Evolutionary conservation across 2,329 filamentous ascomycete species (phyloP), one percentile per base, ranked within the genome.

Genomic region (Piedraia hortae): DNA sequence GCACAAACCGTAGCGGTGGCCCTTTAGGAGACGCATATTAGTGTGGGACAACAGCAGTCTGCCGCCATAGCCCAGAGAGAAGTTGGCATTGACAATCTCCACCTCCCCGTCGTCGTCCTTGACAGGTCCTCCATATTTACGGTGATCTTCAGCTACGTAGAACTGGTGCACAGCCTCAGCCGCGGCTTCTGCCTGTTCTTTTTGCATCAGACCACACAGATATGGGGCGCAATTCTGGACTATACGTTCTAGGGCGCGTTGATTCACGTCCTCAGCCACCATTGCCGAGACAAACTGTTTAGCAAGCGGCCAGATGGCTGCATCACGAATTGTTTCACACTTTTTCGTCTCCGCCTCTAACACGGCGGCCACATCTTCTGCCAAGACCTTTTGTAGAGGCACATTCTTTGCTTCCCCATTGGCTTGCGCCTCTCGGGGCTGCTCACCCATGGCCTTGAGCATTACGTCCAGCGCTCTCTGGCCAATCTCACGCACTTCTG

Each of bases 31-130:
- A 18, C 78, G 69, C 19, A 97, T 56, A 45, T 91, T 93, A 33
- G 85, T 91, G 52, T 93, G 85, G 4, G 78, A 91, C 11, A 97
- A 61, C 29, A 97, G 55, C 33, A 97, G 63, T 80, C 91, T 93
- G 39, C 85, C 85, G 44, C 85, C 85, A 40, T 97, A 97, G 21
- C 80, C 85, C 12, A 97, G 62, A 10, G 85, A 97, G 54, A 97
- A 97, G 42, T 85, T 72, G 20, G 85, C 82, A 38, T 97, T 93
- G 43, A 97, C 85, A 41, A 97, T 90, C 48, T 93, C 85, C 11
- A 70, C 57, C 50, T 97, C 85, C 27, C 78, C 80, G 28, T 88
- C 75, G 28, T 91, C 77, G 29, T 85, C 75, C 45, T 80, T 73
- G 32, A 74, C 58, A 2, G 78, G 74, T 24, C 70, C 64, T 31